Percentiles rank a stretch among this genome's conserved stretches.
Evolutionary conservation across 306 rosid species (phyloP).

Genomic region (Vicia faba): DNA sequence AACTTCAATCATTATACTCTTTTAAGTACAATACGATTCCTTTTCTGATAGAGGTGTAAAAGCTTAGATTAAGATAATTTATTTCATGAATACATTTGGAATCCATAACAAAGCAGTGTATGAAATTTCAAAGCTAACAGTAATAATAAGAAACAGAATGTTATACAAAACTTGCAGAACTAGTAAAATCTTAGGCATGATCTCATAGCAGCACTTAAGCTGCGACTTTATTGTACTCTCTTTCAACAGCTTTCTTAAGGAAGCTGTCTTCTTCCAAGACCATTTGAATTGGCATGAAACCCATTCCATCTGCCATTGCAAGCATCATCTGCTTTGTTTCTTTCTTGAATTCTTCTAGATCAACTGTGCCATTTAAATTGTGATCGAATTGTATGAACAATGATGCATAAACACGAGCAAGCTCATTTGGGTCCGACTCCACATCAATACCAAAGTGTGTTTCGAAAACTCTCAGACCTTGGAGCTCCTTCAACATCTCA

Average conservation of each 20-base stretch:
- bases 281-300: slow-evolving; percentile 75
- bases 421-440: slow-evolving; percentile 59
- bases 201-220: slow-evolving; percentile 3
- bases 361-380: slow-evolving; percentile 59
- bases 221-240: slow-evolving; percentile 37
- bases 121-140: not conserved
- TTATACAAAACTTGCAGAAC: not conserved
- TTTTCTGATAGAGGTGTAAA: too few relatives aligned
- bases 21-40: too few relatives aligned
- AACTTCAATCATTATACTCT: too few relatives aligned
- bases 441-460: slow-evolving; percentile 70
- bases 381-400: slow-evolving; percentile 67
- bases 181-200: slow-evolving; percentile 3
- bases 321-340: slow-evolving; percentile 76
- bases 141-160: too few relatives aligned
- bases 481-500: slow-evolving; percentile 79
- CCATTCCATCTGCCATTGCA: slow-evolving; percentile 80
- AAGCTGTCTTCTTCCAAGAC: slow-evolving; percentile 61
- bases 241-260: slow-evolving; percentile 72
- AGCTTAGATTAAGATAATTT: too few relatives aligned
- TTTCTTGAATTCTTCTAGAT: slow-evolving; percentile 64
- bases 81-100: not conserved
- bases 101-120: not conserved
- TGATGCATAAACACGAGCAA: slow-evolving; percentile 55
- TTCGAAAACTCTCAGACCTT: slow-evolving; percentile 61